Evolutionary conservation across 805 yeast species (phyloP), one percentile per base, ranked within the genome.

Genomic region (Nakazawaea siamensis): DNA sequence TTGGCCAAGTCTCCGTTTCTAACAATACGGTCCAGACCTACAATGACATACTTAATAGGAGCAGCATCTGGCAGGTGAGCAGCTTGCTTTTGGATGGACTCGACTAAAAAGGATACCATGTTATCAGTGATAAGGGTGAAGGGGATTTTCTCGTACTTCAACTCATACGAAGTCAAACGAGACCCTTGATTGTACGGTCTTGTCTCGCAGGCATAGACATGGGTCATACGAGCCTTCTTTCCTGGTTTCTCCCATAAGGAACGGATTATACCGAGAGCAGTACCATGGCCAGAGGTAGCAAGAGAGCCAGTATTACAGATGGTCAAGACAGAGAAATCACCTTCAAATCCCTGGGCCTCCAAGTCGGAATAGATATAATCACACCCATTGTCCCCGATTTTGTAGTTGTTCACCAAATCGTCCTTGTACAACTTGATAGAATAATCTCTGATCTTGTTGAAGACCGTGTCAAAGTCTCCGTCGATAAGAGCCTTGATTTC

Each of bases 101-200:
- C 63, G 34, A 88, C 65, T 39, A 87, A 66, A 29, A 88, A 79
- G 0, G 95, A 75, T 2, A 82, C 94, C 90, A 90, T 88, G 40
- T 86, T 82, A 52, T 90, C 98, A 9, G 96, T 81, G 42, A 90
- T 73, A 41, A 90, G 63, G 1, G 95, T 85, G 32, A 92, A 77
- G 12, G 97, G 97, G 27, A 92, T 84, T 15, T 72, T 52, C 43
- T 90, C 97, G 48, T 82, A 79, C 12, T 83, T 78, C 30, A 90
- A 68, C 55, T 90, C 98, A 57, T 76, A 90, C 0, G 97, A 88
- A 0, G 97, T 90, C 39, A 90, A 65, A 45, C 95, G 73, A 0
- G 97, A 85, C 8, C 98, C 98, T 61, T 90, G 97, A 55, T 90
- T 87, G 54, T 90, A 92, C 1, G 98, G 98, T 47, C 98, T 71